Evolutionary conservation across 108 stramenopile genomes (phyloP).

Genomic region (Skeletonema menzelii): DNA sequence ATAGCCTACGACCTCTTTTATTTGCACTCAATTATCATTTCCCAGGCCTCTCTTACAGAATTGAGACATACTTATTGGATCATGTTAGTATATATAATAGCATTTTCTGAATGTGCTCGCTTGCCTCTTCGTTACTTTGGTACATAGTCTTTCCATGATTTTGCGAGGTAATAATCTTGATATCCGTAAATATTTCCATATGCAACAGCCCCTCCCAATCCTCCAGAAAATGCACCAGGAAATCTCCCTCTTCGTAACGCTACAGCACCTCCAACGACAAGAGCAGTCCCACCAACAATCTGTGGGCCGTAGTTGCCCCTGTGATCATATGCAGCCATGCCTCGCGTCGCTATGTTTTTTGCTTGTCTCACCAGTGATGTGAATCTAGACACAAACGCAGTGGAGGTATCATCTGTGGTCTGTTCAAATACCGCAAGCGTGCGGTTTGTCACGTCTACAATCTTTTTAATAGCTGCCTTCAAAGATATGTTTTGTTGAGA

Average conservation of each 20-base stretch:
- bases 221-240: constrained; percentile 31
- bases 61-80: too few relatives aligned
- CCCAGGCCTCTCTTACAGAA: too few relatives aligned
- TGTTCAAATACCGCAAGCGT: constrained; percentile 36
- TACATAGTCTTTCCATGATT: constrained; percentile 18
- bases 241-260: constrained; percentile 40
- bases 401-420: constrained; percentile 15
- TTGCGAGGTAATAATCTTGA: constrained; percentile 25
- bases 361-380: constrained; percentile 18
- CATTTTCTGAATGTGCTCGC: too few relatives aligned
- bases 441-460: constrained; percentile 23
- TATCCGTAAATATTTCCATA: constrained; percentile 49
- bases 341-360: constrained; percentile 11
- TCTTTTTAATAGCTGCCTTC: constrained; percentile 21
- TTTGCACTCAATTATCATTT: too few relatives aligned
- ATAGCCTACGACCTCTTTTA: not conserved
- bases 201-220: constrained; percentile 31
- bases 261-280: constrained; percentile 24
- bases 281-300: constrained; percentile 35
- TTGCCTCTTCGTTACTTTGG: constrained; percentile 1
- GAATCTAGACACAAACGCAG: constrained; percentile 29
- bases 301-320: constrained; percentile 41
- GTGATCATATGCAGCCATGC: constrained; percentile 26
- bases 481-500: not conserved
- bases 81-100: too few relatives aligned